These are phyloP conservation scores for Paramecium caudatum DNA, from an alignment of 73 alveolate species.

Conservation along the genomic window DNA sequence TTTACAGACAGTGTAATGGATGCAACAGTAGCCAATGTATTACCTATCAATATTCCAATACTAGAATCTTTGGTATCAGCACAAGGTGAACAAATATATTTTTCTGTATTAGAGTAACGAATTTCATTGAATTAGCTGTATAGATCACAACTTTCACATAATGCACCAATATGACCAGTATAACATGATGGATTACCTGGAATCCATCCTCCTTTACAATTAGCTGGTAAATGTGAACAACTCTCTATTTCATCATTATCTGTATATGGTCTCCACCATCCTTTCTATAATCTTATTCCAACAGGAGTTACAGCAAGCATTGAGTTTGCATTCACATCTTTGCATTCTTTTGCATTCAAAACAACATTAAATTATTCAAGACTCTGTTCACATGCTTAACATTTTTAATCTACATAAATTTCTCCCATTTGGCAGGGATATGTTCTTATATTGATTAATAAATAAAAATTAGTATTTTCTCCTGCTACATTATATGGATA, in stretches of 20 bases:
- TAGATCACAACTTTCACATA: slow-evolving; percentile 63
- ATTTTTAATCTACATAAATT: not conserved
- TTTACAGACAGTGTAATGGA: slow-evolving; percentile 25
- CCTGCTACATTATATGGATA: not conserved
- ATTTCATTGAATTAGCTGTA: not conserved
- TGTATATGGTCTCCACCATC: slow-evolving; percentile 51
- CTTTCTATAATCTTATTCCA: slow-evolving; percentile 7
- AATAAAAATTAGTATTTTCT: not conserved
- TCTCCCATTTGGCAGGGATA: slow-evolving; percentile 48
- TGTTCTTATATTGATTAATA: not conserved
- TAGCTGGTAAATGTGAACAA: slow-evolving; percentile 9
- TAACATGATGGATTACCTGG: slow-evolving; percentile 65
- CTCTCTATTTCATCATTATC: slow-evolving; percentile 43
- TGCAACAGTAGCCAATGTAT: not conserved
- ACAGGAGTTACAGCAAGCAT: slow-evolving; percentile 36
- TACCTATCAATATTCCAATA: slow-evolving; percentile 12
- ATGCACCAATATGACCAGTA: slow-evolving; percentile 58
- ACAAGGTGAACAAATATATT: slow-evolving; percentile 10
- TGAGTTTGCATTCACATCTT: not conserved
- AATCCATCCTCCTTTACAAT: slow-evolving; percentile 63
- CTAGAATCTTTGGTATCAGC: not conserved
- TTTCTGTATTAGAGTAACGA: not conserved
- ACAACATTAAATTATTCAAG: not conserved
- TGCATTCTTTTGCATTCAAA: not conserved
- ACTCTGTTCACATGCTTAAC: slow-evolving; percentile 8